Percentiles rank a stretch among this genome's conserved stretches.
Conservation (phyloP, 1,284 basidiomycete genomes). For the Rhodotorula sp. region DNA sequence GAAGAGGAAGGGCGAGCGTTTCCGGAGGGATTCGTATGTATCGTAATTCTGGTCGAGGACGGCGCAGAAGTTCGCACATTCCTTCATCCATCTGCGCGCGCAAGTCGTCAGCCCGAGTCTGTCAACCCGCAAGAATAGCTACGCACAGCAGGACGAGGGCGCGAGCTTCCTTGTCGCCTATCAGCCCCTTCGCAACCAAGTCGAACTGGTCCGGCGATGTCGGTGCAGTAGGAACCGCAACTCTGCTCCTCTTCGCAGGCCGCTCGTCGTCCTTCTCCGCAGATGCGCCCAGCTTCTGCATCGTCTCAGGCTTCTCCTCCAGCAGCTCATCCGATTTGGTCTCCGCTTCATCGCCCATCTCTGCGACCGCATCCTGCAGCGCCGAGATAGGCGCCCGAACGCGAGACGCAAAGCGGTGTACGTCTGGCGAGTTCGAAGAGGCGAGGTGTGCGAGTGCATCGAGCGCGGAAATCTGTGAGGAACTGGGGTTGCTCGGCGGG, state of each 20-base stretch:
- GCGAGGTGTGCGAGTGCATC: conserved; percentile 27
- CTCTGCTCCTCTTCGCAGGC: conserved; percentile 4
- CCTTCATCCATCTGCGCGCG: conserved; percentile 5
- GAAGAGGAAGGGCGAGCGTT: conserved; percentile 18
- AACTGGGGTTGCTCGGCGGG: background rate
- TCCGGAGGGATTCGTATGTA: conserved; percentile 16
- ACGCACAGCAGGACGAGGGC: conserved; percentile 25
- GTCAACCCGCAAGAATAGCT: background rate
- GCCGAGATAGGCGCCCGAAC: conserved; percentile 16
- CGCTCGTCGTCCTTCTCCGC: background rate
- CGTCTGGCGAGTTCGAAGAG: conserved; percentile 8
- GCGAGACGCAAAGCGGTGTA: conserved; percentile 20
- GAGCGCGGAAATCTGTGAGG: background rate
- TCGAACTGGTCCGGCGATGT: conserved; percentile 3
- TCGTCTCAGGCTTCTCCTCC: background rate
- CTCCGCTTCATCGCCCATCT: conserved; percentile 6
- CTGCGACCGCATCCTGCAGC: conserved; percentile 19
- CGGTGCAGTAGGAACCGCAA: background rate
- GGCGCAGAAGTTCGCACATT: conserved; percentile 24
- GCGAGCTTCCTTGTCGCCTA: conserved; percentile 39
- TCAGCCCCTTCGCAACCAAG: conserved; percentile 23
- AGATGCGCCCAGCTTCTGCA: background rate
- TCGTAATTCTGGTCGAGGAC: conserved; percentile 21
- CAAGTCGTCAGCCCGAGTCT: background rate
- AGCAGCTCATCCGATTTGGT: background rate